Conservation (phyloP, 306 rosid genomes). For the Comarum palustre region DNA sequence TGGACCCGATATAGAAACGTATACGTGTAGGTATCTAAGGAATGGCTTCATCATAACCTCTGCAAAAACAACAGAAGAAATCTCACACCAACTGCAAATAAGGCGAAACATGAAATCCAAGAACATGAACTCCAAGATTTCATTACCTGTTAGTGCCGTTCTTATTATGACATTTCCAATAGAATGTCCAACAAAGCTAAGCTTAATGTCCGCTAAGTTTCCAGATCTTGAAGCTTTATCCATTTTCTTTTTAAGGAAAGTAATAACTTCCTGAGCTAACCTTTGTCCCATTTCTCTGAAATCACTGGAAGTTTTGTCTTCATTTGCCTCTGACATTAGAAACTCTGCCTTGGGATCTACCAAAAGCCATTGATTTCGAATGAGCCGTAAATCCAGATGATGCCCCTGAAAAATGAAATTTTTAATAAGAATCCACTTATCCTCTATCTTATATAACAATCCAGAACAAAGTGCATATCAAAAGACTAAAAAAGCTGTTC, state of each 20-base stretch:
- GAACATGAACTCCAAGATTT: slow-evolving; percentile 15
- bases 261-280: slow-evolving; percentile 76
- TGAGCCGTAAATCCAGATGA: slow-evolving; percentile 86
- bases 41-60: slow-evolving; percentile 86
- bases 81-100: slow-evolving; percentile 31
- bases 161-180: slow-evolving; percentile 90
- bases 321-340: slow-evolving; percentile 90
- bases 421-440: not conserved
- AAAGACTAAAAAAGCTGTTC: not conserved
- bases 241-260: slow-evolving; percentile 72
- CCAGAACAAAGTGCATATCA: slow-evolving; percentile 2
- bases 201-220: slow-evolving; percentile 56
- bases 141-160: slow-evolving; percentile 80
- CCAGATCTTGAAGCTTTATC: slow-evolving; percentile 67
- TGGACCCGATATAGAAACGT: slow-evolving; percentile 93
- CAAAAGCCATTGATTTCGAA: slow-evolving; percentile 90
- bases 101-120: slow-evolving; percentile 22
- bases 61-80: slow-evolving; percentile 41
- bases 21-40: slow-evolving; percentile 57
- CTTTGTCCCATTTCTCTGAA: slow-evolving; percentile 94
- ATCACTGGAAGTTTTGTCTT: slow-evolving; percentile 87
- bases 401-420: slow-evolving; percentile 62
- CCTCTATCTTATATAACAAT: not conserved
- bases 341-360: slow-evolving; percentile 77
- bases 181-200: slow-evolving; percentile 97